Evolutionary conservation across 352 stramenopile species (phyloP), one percentile per base, ranked within the genome.

Genomic region (Phytopythium aichiense): DNA sequence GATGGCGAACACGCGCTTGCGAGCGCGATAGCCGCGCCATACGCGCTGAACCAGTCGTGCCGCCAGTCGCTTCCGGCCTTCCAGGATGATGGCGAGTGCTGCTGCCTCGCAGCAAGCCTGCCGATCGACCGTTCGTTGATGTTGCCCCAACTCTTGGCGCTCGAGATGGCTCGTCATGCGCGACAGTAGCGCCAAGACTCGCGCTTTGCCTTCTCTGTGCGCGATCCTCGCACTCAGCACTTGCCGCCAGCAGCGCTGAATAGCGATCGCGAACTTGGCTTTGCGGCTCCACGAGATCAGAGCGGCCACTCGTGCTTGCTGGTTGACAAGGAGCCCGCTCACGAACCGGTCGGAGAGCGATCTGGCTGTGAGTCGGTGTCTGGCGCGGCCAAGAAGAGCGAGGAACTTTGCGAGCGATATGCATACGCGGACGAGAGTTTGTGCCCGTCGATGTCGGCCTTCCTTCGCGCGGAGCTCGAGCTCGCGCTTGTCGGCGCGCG

Each of bases 1-100:
- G n/a, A 83, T 18, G 1, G 54, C 60, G 38, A 63, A 58, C 38
- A 73, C 71, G 0, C 66, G 61, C 6, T 63, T 33, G 15, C 77
- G 72, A 12, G 67, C 73, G 28, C 67, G 66, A 60, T 81, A 71
- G 2, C 77, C 77, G n/a, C 77, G 69, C 79, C 79, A 89, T 22
- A 86, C 73, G 8, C 79, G 73, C 64, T 89, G 79, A 12, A 89
- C 72, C 7, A 76, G 46, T 3, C 69, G 63, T 9, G 58, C 73
- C 2, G 71, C 73, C 13, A 84, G 38, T 30, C 75, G 70, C 16
- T 69, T 65, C 3, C 50, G 37, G 15, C 57, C 64, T 1, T 57
- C 61, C 18, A 50, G 33, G 16, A 79, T 57, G 25, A 68, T 65
- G 5, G 28, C 46, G 23, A 13, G 20, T 13, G 61, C 49, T 20